Conservation (phyloP, 108 stramenopile genomes). For the Cyclotella choctawhatcheeana region DNA sequence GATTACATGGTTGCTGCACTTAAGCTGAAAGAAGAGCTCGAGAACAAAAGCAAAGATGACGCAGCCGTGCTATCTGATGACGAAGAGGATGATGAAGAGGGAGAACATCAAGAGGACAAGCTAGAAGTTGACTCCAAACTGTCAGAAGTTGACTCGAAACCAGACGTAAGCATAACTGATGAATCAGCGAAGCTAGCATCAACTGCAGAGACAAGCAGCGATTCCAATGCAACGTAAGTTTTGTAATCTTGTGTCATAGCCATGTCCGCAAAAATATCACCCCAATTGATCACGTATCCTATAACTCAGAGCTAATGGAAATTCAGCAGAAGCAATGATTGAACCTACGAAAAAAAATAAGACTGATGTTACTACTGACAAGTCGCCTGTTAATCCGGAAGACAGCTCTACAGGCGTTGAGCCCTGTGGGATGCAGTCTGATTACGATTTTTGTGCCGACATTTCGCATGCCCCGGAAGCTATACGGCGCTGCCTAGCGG, state of each 20-base stretch:
- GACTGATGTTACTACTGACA: background rate
- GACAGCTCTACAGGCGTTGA: too few relatives aligned
- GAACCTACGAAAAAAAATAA: background rate
- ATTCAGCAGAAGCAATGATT: background rate
- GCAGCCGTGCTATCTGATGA: constrained; percentile 63
- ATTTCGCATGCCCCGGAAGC: constrained; percentile 77
- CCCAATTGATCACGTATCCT: too few relatives aligned
- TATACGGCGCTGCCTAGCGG: constrained; percentile 85
- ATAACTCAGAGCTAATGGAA: too few relatives aligned
- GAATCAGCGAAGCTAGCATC: background rate
- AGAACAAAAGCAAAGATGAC: constrained; percentile 61
- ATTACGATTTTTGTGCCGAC: constrained; percentile 81
- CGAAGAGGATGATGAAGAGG: constrained; percentile 81
- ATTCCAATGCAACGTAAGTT: background rate
- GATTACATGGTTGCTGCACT: constrained; percentile 85
- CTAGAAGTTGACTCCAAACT: constrained; percentile 4
- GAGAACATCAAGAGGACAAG: constrained; percentile 27
- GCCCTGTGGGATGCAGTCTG: constrained; percentile 48
- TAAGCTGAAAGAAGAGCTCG: constrained; percentile 76
- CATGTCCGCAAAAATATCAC: too few relatives aligned
- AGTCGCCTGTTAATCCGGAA: too few relatives aligned
- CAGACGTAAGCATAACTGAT: background rate
- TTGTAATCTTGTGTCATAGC: background rate
- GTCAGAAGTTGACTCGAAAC: constrained; percentile 8
- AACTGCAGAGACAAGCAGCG: background rate